These are phyloP conservation scores for Fragaria vesca DNA, from an alignment of 306 rosid species.

Conservation along the genomic window DNA sequence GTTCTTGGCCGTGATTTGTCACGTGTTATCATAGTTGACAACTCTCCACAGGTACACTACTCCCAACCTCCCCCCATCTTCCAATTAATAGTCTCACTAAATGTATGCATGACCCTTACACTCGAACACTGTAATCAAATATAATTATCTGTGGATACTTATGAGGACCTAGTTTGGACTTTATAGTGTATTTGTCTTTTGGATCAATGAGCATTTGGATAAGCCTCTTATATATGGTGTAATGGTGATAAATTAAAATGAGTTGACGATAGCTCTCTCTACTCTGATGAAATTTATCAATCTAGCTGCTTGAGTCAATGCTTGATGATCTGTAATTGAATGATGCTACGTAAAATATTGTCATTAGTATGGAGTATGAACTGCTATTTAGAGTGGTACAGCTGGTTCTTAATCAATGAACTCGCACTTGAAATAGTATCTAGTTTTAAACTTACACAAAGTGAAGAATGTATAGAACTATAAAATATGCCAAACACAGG, in stretches of 20 bases:
- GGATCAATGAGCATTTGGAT: constrained; percentile 4
- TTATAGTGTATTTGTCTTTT: background rate
- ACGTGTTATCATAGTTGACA: constrained; percentile 77
- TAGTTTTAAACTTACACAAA: background rate
- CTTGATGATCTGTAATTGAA: background rate
- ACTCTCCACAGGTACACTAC: constrained; percentile 85
- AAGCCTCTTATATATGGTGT: background rate
- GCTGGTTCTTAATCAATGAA: background rate
- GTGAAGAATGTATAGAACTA: background rate
- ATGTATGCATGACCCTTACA: background rate
- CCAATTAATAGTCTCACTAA: background rate
- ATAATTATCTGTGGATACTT: background rate
- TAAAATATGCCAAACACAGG: background rate
- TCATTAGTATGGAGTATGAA: background rate
- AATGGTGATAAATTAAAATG: background rate
- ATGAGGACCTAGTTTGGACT: background rate
- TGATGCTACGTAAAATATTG: background rate
- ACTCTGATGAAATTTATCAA: background rate
- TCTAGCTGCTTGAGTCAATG: background rate
- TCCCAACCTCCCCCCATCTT: background rate
- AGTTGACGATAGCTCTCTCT: background rate
- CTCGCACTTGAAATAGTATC: background rate
- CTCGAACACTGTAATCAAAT: background rate
- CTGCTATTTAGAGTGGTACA: background rate
- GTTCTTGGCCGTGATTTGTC: constrained; percentile 96